Conservation (phyloP, 331 rosid genomes). For the Pyrus hybrid region DNA sequence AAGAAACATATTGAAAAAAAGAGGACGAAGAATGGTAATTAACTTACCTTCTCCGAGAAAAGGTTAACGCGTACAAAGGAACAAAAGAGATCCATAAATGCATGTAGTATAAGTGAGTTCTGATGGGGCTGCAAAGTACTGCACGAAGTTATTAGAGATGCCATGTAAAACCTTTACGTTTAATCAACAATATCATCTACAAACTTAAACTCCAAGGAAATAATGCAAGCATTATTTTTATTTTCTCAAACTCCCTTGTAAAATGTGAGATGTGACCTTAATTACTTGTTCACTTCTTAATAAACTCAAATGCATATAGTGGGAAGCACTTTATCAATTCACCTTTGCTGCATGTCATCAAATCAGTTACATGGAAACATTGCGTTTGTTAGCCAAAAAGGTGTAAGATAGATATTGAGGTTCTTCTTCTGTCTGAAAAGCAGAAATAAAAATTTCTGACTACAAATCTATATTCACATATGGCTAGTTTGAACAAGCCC, state of each 20-base stretch:
- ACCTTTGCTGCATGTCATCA: background rate
- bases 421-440: background rate
- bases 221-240: background rate
- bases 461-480: background rate
- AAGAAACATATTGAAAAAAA: no score
- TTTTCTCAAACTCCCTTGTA: background rate
- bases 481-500: background rate
- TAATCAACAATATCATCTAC: no score
- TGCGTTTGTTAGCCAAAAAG: background rate
- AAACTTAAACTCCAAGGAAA: background rate
- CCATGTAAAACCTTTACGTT: slow-evolving; percentile 8
- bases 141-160: slow-evolving; percentile 62
- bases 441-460: background rate
- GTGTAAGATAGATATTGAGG: background rate
- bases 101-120: slow-evolving; percentile 82
- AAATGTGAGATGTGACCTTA: background rate
- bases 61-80: slow-evolving; percentile 92
- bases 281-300: background rate
- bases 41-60: slow-evolving; percentile 85
- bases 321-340: background rate
- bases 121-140: slow-evolving; percentile 98
- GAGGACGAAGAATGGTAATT: slow-evolving; percentile 3
- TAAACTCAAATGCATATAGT: background rate
- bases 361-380: background rate
- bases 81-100: slow-evolving; percentile 97